A percentile compares a stretch with the other conserved stretches of the same genome.
Conservation (phyloP, 129 eudicot species). For the Heracleum sosnowskyi region DNA sequence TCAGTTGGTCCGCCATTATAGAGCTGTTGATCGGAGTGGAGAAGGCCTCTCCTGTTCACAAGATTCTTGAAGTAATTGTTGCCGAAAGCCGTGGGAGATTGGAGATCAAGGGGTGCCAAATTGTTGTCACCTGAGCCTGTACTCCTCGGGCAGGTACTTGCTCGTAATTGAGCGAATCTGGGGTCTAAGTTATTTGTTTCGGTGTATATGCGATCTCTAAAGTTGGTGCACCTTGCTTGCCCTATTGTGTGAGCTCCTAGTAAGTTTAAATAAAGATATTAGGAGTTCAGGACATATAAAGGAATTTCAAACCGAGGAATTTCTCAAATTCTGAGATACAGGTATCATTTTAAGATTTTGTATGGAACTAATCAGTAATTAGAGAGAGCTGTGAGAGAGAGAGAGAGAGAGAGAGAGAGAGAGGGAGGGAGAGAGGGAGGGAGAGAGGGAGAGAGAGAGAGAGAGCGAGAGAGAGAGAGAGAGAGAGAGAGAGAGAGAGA, state of each 20-base stretch:
- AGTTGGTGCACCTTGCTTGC: slow-evolving; percentile 76
- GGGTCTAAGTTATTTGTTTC: slow-evolving; percentile 54
- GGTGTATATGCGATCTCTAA: slow-evolving; percentile 66
- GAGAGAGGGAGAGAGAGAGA: too few species aligned
- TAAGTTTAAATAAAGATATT: background rate
- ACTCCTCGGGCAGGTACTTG: slow-evolving; percentile 50
- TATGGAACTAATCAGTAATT: background rate
- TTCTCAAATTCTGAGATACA: background rate
- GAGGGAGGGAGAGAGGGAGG: too few species aligned
- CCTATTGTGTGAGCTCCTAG: slow-evolving; percentile 88
- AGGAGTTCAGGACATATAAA: background rate
- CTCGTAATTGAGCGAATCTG: slow-evolving; percentile 35
- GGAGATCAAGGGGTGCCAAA: slow-evolving; percentile 69
- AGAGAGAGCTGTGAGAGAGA: too few species aligned
- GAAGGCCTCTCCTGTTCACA: slow-evolving; percentile 50
- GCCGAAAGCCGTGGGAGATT: slow-evolving; percentile 58
- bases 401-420: too few species aligned
- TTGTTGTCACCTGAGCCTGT: slow-evolving; percentile 66
- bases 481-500: too few species aligned
- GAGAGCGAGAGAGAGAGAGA: too few species aligned
- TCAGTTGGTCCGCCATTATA: slow-evolving; percentile 68
- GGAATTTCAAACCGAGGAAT: background rate
- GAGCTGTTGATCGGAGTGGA: slow-evolving; percentile 86
- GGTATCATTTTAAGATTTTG: background rate
- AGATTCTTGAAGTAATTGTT: slow-evolving; percentile 66